Evolutionary conservation across 352 stramenopile species (phyloP), one percentile per base, ranked within the genome.

Genomic region (Globisporangium middletonii): DNA sequence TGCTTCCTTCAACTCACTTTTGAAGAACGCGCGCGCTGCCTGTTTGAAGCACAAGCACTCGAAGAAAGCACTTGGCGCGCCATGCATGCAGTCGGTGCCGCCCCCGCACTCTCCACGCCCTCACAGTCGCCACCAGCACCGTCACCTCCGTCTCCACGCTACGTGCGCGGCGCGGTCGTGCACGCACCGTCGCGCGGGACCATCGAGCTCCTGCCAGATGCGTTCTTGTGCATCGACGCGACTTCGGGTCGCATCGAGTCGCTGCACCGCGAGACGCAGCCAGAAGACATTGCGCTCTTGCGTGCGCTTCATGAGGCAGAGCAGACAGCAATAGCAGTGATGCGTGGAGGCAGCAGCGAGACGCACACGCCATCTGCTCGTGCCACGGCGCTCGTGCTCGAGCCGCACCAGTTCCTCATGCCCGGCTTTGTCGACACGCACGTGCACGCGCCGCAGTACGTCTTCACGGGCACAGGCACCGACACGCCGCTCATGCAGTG

Each of bases 371-470:
- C 46, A n/a, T 9, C 19, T 12, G 9, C 27, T 8, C 0, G 2
- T n/a, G 46, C 46, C 27, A 19, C n/a, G 4, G 56, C 38, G 19
- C 60, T 83, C 23, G 35, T 53, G 41, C 66, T 87, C 0, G 1
- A 12, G 11, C 26, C 45, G 26, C 52, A 68, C 26, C 67, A 93
- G 60, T 81, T 97, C 43, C 68, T 97, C 23, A 67, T 95, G 56
- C 91, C 91, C 19, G 91, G 91, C 51, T 94, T 97, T 62, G 63
- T 97, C 49, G 91, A 97, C 73, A 86, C 79, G 15, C 91, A 97
- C 67, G 79, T 94, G 47, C 91, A 97, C 64, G 91, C 91, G n/a
- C 85, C 91, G 11, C 91, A 97, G 71, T 96, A 94, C 60, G 69
- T 72, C 12, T 97, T 79, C 60, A 81, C 75, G n/a, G 92, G 92